These are phyloP conservation scores for Neurospora sp. DNA, from an alignment of 495 filamentous ascomycete species.

Conservation along the genomic window DNA sequence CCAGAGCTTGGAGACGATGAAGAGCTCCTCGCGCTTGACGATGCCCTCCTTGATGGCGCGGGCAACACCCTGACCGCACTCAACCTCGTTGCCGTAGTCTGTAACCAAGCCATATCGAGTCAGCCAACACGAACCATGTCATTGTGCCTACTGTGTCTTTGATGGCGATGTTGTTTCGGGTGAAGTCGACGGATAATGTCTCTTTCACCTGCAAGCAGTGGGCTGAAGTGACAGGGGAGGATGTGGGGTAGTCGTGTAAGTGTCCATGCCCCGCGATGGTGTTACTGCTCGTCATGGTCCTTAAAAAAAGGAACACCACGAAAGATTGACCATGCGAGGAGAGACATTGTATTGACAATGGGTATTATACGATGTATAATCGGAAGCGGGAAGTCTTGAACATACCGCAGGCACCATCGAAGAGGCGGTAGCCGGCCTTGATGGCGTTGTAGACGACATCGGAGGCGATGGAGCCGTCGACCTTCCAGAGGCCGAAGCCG, in stretches of 20 bases:
- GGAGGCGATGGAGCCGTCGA: slow-evolving; percentile 65
- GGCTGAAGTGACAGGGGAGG: slow-evolving; percentile 13
- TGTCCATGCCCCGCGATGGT: neutral
- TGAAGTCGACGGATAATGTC: neutral
- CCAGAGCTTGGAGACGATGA: slow-evolving; percentile 90
- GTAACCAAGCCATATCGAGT: slow-evolving; percentile 8
- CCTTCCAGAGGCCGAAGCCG: slow-evolving; percentile 79
- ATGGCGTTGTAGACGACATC: slow-evolving; percentile 83
- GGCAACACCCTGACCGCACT: slow-evolving; percentile 74
- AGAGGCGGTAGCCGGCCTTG: slow-evolving; percentile 77
- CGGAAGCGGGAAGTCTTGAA: neutral
- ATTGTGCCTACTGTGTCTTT: neutral
- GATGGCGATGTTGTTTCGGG: neutral
- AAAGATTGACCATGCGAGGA: neutral
- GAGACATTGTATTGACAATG: neutral
- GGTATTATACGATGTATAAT: neutral
- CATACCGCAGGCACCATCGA: slow-evolving; percentile 80
- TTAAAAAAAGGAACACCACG: neutral
- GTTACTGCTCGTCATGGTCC: neutral
- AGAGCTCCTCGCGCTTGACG: slow-evolving; percentile 79
- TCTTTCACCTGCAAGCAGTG: slow-evolving; percentile 1
- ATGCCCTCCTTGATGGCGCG: slow-evolving; percentile 80
- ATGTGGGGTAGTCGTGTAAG: slow-evolving; percentile 14
- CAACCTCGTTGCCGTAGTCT: slow-evolving; percentile 88
- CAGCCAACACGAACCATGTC: slow-evolving; percentile 4